A percentile compares a stretch with the other conserved stretches of the same genome.
Evolutionary conservation across 306 rosid species (phyloP).

Genomic region (Senna siamea): DNA sequence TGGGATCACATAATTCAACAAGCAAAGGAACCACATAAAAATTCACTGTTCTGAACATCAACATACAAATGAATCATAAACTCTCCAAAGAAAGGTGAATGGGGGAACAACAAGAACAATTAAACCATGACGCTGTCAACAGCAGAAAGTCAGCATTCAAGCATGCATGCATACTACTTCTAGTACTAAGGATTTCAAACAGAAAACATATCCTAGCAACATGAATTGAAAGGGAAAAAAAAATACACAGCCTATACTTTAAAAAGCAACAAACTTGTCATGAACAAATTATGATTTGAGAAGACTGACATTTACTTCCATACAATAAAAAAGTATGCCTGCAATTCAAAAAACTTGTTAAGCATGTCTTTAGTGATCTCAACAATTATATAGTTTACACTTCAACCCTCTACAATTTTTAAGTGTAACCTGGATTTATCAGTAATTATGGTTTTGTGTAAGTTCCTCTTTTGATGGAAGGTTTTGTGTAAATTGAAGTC

Average conservation of each 20-base stretch:
- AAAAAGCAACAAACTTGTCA: background rate
- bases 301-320: no score
- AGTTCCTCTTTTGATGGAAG: no score
- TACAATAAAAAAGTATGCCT: no score
- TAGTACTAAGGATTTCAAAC: background rate
- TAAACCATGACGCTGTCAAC: background rate
- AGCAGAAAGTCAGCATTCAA: background rate
- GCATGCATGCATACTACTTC: background rate
- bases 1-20: slow-evolving; percentile 31
- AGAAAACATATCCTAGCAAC: background rate
- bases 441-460: no score
- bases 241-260: background rate
- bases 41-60: slow-evolving; percentile 8
- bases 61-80: background rate
- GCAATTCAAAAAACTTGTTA: no score
- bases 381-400: no score
- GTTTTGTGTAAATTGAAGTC: background rate
- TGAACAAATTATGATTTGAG: background rate
- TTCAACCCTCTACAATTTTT: background rate
- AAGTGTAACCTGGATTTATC: background rate
- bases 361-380: no score
- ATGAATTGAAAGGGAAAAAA: background rate
- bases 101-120: background rate
- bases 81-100: background rate
- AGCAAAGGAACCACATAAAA: slow-evolving; percentile 31